Percentiles rank a stretch among this genome's conserved stretches.
phyloP scores from a whole-genome alignment of 495 filamentous ascomycete genomes.

The Aspergillus diversus region DNA sequence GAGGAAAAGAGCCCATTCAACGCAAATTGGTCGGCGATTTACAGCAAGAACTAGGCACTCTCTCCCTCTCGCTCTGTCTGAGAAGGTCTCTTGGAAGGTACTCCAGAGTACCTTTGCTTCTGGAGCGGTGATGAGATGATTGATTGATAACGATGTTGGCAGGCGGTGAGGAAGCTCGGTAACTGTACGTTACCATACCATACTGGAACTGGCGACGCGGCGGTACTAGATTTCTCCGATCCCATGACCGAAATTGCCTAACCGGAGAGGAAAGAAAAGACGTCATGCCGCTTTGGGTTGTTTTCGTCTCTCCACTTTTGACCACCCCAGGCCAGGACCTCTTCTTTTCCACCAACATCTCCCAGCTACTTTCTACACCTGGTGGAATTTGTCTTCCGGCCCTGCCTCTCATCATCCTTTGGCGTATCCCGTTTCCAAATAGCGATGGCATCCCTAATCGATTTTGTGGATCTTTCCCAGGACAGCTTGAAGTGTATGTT shows the following conservation, averaged over 20 bases:
- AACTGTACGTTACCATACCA: conserved; percentile 12
- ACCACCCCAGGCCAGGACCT: conserved; percentile 7
- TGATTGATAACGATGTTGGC: background rate
- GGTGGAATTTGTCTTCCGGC: conserved; percentile 2
- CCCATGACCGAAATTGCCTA: too few species aligned
- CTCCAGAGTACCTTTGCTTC: background rate
- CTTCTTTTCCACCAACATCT: conserved; percentile 17
- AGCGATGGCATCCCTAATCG: conserved; percentile 42
- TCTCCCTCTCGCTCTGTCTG: too few species aligned
- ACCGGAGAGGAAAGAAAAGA: conserved; percentile 1
- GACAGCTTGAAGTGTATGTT: conserved; percentile 47
- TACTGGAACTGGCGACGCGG: background rate
- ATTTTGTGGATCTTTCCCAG: conserved; percentile 52
- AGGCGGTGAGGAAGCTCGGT: conserved; percentile 17
- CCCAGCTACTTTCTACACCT: background rate
- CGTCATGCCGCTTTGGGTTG: conserved; percentile 23
- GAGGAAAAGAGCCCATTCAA: background rate
- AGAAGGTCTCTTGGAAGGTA: background rate
- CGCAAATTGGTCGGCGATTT: background rate
- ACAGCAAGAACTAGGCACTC: too few species aligned
- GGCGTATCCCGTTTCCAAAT: background rate
- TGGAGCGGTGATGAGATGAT: background rate
- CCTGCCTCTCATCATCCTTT: conserved; percentile 16
- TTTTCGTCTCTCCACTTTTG: conserved; percentile 9
- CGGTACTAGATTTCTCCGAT: too few species aligned